Evolutionary conservation across 2,329 filamentous ascomycete species (phyloP).

Genomic region (Waltergamsia citrina): DNA sequence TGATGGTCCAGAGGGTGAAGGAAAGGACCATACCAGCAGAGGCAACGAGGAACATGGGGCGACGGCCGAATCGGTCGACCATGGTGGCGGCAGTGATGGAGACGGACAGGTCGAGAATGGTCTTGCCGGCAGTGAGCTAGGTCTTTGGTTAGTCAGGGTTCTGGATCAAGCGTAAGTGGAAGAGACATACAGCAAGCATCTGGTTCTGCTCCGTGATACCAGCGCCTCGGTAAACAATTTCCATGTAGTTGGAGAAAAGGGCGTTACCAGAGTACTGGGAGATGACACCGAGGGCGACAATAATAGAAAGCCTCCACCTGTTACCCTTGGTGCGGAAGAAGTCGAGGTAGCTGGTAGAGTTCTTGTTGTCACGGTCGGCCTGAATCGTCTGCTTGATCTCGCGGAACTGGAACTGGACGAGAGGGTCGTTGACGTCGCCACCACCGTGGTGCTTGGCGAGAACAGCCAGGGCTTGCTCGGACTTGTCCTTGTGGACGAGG

Average conservation of each 20-base stretch:
- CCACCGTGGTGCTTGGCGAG: slow-evolving; percentile 56
- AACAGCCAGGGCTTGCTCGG: slow-evolving; percentile 51
- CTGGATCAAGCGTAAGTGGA: too few species aligned
- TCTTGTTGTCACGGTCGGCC: slow-evolving; percentile 41
- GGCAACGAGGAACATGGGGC: slow-evolving; percentile 42
- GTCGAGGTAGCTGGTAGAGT: slow-evolving; percentile 45
- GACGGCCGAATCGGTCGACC: slow-evolving; percentile 41
- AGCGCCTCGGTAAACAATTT: slow-evolving; percentile 50
- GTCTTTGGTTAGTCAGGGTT: slow-evolving; percentile 15
- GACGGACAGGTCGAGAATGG: slow-evolving; percentile 47
- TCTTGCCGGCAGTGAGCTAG: slow-evolving; percentile 42
- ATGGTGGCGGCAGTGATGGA: slow-evolving; percentile 44
- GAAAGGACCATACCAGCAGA: slow-evolving; percentile 37
- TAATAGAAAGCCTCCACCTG: slow-evolving; percentile 51
- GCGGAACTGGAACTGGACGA: slow-evolving; percentile 56
- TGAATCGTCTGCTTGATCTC: slow-evolving; percentile 57
- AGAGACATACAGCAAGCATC: slow-evolving; percentile 38
- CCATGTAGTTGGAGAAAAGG: slow-evolving; percentile 58
- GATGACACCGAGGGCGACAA: slow-evolving; percentile 55
- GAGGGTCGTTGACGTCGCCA: slow-evolving; percentile 45
- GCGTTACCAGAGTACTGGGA: slow-evolving; percentile 62
- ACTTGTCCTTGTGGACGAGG: slow-evolving; percentile 37
- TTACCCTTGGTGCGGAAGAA: slow-evolving; percentile 55
- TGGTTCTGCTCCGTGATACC: slow-evolving; percentile 48
- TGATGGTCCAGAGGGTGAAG: slow-evolving; percentile 40